Conservation (phyloP, 208 protist genomes). For the Endotrypanum monterogeii region DNA sequence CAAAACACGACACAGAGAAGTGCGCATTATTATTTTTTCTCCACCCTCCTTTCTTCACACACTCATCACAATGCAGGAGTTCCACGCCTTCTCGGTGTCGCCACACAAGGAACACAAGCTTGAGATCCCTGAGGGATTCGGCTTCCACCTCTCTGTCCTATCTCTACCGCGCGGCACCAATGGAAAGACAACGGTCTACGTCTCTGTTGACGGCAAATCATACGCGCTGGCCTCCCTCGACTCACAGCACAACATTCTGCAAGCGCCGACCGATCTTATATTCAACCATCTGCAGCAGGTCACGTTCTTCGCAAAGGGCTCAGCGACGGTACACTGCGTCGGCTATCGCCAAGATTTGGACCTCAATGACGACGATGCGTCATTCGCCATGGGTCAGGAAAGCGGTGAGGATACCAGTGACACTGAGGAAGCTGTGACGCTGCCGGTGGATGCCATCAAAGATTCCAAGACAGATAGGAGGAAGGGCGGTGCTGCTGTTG, state of each 20-base stretch:
- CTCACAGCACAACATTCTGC: slow-evolving; percentile 53
- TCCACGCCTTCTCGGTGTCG: slow-evolving; percentile 78
- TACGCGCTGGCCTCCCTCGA: slow-evolving; percentile 77
- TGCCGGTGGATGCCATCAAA: slow-evolving; percentile 32
- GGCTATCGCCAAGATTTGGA: slow-evolving; percentile 82
- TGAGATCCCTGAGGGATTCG: slow-evolving; percentile 44
- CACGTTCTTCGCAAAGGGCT: slow-evolving; percentile 81
- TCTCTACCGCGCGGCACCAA: slow-evolving; percentile 61
- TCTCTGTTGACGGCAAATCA: slow-evolving; percentile 80
- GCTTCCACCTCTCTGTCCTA: slow-evolving; percentile 79
- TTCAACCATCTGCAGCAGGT: slow-evolving; percentile 82
- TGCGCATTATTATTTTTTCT: neutral
- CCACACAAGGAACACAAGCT: slow-evolving; percentile 73
- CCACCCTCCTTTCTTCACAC: neutral
- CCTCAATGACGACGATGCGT: slow-evolving; percentile 38
- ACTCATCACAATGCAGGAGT: slow-evolving; percentile 59
- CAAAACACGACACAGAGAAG: no score
- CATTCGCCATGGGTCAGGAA: slow-evolving; percentile 21
- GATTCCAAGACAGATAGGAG: slow-evolving; percentile 8
- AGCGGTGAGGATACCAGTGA: slow-evolving; percentile 30
- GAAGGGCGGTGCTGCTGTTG: neutral
- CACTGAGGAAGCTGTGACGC: slow-evolving; percentile 10
- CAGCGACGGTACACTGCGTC: slow-evolving; percentile 66
- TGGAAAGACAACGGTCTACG: slow-evolving; percentile 81
- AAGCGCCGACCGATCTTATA: slow-evolving; percentile 76